A percentile compares a stretch with the other conserved stretches of the same genome.
phyloP scores from a whole-genome alignment of 345 rosid species.

The Eutrema heterophyllum region DNA sequence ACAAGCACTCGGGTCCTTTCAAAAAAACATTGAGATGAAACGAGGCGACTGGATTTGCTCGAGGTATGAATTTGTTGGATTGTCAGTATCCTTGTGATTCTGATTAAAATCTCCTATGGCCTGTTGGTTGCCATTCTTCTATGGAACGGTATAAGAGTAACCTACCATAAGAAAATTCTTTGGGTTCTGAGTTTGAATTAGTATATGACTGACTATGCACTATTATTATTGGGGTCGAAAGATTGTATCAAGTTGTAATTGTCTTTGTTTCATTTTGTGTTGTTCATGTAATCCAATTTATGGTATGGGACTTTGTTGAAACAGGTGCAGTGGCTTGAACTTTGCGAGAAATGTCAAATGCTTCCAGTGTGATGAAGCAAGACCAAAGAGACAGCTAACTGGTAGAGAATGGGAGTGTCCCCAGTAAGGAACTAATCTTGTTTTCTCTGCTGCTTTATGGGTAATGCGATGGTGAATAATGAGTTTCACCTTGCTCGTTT shows the following conservation, averaged over 20 bases:
- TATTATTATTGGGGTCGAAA: neutral
- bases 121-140: neutral
- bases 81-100: neutral
- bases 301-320: constrained; percentile 19
- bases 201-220: neutral
- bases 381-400: constrained; percentile 79
- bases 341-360: constrained; percentile 87
- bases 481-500: constrained; percentile 10
- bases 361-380: constrained; percentile 77
- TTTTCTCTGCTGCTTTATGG: constrained; percentile 3
- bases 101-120: neutral
- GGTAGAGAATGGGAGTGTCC: constrained; percentile 99
- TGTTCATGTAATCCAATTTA: neutral
- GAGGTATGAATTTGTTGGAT: constrained; percentile 39
- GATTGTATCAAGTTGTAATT: neutral
- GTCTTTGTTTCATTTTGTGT: constrained; percentile 6
- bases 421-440: constrained; percentile 53
- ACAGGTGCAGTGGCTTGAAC: constrained; percentile 93
- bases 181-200: neutral
- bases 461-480: neutral
- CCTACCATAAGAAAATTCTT: neutral
- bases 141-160: neutral
- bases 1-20: constrained; percentile 38
- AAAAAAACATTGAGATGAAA: constrained; percentile 66
- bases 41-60: constrained; percentile 93